phyloP scores from a whole-genome alignment of 2,329 filamentous ascomycete genomes.

The Huntiella bhutanensis region DNA sequence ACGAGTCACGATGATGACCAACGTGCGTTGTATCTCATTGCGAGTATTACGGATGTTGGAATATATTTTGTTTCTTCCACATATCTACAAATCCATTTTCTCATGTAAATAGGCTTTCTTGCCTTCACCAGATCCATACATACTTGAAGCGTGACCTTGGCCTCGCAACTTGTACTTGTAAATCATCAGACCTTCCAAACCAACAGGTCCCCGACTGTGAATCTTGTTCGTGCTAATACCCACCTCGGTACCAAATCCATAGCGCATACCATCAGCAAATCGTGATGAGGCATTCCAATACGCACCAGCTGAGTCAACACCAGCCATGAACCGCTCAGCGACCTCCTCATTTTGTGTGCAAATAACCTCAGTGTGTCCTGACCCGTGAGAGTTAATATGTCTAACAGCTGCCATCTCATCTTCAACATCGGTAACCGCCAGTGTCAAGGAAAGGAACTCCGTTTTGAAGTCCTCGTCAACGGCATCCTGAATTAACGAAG shows the following conservation, averaged over 20 bases:
- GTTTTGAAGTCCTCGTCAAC: conserved; percentile 59
- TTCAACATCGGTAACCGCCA: conserved; percentile 67
- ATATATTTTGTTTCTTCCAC: not conserved
- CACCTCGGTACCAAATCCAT: conserved; percentile 94
- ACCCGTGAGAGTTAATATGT: conserved; percentile 85
- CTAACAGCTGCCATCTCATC: conserved; percentile 51
- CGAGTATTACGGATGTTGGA: not conserved
- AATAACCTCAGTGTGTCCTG: conserved; percentile 86
- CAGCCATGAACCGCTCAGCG: conserved; percentile 68
- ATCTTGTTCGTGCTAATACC: conserved; percentile 99
- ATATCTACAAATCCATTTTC: conserved; percentile 18
- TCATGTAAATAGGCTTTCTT: conserved; percentile 42
- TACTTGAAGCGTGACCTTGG: conserved; percentile 59
- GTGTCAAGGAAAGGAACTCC: conserved; percentile 69
- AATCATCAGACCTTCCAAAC: conserved; percentile 83
- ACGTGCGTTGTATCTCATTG: not conserved
- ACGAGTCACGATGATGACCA: not conserved
- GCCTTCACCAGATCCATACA: conserved; percentile 49
- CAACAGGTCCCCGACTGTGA: conserved; percentile 80
- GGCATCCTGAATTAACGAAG: conserved; percentile 40
- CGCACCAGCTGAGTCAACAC: conserved; percentile 74
- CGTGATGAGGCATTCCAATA: conserved; percentile 96
- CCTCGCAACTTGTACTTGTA: conserved; percentile 91
- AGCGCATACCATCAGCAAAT: conserved; percentile 91
- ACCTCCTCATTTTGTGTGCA: conserved; percentile 48